Evolutionary conservation across 169 alveolate species (phyloP).

Genomic region (Cytauxzoon felis): DNA sequence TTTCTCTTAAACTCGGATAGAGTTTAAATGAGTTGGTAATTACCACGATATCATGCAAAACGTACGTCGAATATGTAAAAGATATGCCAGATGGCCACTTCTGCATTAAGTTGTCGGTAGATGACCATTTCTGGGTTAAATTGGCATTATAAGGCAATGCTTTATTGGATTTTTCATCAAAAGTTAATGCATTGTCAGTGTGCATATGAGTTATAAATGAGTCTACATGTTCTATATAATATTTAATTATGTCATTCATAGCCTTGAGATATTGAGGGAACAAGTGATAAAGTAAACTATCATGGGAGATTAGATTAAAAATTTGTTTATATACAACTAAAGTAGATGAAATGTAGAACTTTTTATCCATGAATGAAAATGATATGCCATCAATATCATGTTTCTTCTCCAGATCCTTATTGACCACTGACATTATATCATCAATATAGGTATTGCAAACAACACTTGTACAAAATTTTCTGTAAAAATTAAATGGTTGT

Average conservation of each 20-base stretch:
- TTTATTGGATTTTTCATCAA: neutral
- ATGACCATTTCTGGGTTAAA: no score
- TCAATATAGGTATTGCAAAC: slow-evolving; percentile 43
- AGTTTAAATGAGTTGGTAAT: neutral
- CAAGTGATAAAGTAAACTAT: slow-evolving; percentile 34
- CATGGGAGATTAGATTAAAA: slow-evolving; percentile 10
- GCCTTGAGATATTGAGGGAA: slow-evolving; percentile 54
- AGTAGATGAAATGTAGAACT: slow-evolving; percentile 38
- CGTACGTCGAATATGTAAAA: slow-evolving; percentile 30
- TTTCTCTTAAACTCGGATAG: no score
- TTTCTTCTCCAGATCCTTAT: neutral
- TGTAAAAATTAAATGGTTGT: slow-evolving; percentile 7
- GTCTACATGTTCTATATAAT: slow-evolving; percentile 21
- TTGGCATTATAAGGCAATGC: no score
- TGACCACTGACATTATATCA: neutral
- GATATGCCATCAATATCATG: slow-evolving; percentile 12
- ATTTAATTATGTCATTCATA: slow-evolving; percentile 21
- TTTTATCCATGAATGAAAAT: neutral
- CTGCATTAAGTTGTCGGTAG: no score
- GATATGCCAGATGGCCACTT: slow-evolving; percentile 38
- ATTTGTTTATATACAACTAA: slow-evolving; percentile 22
- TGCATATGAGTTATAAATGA: slow-evolving; percentile 17
- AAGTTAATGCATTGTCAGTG: neutral
- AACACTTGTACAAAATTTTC: slow-evolving; percentile 41
- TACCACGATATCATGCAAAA: slow-evolving; percentile 34